Evolutionary conservation across 192 early-diverging fungal species (phyloP).

Genomic region (Jimgerdemannia flammicorona): DNA sequence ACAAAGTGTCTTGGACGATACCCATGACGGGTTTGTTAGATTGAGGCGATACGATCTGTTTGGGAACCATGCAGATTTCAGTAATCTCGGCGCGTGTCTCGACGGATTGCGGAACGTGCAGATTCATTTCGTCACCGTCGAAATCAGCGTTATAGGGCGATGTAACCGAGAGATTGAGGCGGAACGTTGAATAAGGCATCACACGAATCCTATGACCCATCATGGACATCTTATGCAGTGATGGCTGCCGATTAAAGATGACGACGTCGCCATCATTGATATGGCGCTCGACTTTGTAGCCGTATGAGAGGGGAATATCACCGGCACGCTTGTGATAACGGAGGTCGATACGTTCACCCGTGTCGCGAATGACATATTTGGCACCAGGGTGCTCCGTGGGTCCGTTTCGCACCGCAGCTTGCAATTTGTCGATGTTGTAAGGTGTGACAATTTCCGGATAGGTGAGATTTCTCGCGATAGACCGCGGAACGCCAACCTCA

Average conservation of each 20-base stretch:
- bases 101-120: slow-evolving; percentile 97
- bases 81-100: slow-evolving; percentile 94
- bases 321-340: slow-evolving; percentile 78
- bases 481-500: slow-evolving; percentile 96
- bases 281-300: slow-evolving; percentile 94
- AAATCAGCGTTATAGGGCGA: slow-evolving; percentile 99
- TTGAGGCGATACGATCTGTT: slow-evolving; percentile 96
- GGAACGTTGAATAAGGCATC: slow-evolving; percentile 99
- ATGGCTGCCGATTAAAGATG: slow-evolving; percentile 99
- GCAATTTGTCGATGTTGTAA: slow-evolving; percentile 90
- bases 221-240: slow-evolving; percentile 99
- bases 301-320: slow-evolving; percentile 83
- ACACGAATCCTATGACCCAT: slow-evolving; percentile 97
- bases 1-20: slow-evolving; percentile 98
- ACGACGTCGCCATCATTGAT: slow-evolving; percentile 93
- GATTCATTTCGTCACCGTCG: slow-evolving; percentile 99
- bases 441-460: slow-evolving; percentile 97
- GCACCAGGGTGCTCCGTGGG: slow-evolving; percentile 94
- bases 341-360: slow-evolving; percentile 90
- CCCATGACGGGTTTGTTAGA: slow-evolving; percentile 99
- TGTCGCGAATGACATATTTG: slow-evolving; percentile 94
- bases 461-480: slow-evolving; percentile 95
- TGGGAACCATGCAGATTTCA: slow-evolving; percentile 98
- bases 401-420: slow-evolving; percentile 86
- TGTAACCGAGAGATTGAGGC: slow-evolving; percentile 95